These are phyloP conservation scores for Trichosporon sp. DNA, from an alignment of 1,284 basidiomycete genomes.

Conservation along the genomic window DNA sequence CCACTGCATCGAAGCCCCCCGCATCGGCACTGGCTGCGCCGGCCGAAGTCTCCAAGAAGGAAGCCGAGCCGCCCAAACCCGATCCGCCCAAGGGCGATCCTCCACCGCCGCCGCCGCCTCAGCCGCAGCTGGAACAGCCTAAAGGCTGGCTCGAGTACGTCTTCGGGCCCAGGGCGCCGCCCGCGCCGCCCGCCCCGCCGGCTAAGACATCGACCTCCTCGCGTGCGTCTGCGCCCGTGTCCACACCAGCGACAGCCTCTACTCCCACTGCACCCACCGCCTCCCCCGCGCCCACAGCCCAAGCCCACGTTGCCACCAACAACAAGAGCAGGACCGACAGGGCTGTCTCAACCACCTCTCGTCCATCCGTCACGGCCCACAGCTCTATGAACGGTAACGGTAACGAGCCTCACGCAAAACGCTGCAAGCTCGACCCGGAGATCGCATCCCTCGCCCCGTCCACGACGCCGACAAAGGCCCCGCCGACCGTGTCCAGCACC, in stretches of 20 bases:
- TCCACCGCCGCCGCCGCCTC: not conserved
- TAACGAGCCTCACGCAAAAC: not conserved
- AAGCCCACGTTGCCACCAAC: not conserved
- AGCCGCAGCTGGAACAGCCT: not conserved
- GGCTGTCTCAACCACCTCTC: not conserved
- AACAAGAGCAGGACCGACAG: not conserved
- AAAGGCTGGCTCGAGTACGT: not conserved
- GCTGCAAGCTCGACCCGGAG: slow-evolving; percentile 4
- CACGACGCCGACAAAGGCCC: not conserved
- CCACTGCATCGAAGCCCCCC: not conserved
- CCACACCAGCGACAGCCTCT: not conserved
- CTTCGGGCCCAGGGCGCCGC: not conserved
- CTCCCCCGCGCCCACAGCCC: not conserved
- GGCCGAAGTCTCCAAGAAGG: not conserved
- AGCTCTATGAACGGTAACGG: slow-evolving; percentile 2
- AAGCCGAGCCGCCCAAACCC: not conserved
- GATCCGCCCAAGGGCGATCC: not conserved
- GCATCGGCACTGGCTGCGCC: not conserved
- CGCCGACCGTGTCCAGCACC: not conserved
- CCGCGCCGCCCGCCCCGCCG: not conserved
- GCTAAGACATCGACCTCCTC: not conserved
- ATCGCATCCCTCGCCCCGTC: not conserved
- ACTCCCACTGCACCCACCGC: not conserved
- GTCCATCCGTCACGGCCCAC: not conserved
- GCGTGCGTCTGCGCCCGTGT: not conserved